Evolutionary conservation across 345 rosid species (phyloP).

Genomic region (Excoecaria cochinchinensis): DNA sequence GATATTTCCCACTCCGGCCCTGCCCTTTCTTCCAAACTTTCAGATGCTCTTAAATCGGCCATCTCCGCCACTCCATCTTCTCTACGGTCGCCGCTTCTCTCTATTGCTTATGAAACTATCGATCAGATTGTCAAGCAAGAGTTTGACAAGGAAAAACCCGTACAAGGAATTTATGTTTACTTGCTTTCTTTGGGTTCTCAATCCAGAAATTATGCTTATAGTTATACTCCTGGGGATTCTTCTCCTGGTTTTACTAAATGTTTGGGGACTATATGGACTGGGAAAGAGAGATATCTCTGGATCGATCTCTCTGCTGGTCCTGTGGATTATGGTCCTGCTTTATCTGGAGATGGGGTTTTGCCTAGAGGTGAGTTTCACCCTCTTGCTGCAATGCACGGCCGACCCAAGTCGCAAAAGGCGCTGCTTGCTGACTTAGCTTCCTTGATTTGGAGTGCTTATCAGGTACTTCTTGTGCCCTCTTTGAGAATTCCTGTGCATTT

Average conservation of each 20-base stretch:
- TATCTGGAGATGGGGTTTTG: slow-evolving; percentile 91
- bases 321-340: slow-evolving; percentile 87
- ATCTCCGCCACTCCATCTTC: slow-evolving; percentile 47
- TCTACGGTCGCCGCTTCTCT: slow-evolving; percentile 59
- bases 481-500: slow-evolving; percentile 84
- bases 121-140: slow-evolving; percentile 60
- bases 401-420: slow-evolving; percentile 82
- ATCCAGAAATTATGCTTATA: slow-evolving; percentile 65
- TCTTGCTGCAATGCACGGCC: slow-evolving; percentile 74
- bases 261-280: slow-evolving; percentile 83
- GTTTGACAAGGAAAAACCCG: slow-evolving; percentile 64
- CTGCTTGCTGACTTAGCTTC: slow-evolving; percentile 79
- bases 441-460: slow-evolving; percentile 80
- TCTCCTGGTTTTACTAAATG: slow-evolving; percentile 87
- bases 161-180: slow-evolving; percentile 68
- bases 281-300: slow-evolving; percentile 84
- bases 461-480: slow-evolving; percentile 89
- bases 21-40: slow-evolving; percentile 35
- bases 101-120: slow-evolving; percentile 49
- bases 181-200: slow-evolving; percentile 60
- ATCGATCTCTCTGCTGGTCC: slow-evolving; percentile 92
- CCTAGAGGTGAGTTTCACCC: slow-evolving; percentile 97
- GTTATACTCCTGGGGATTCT: slow-evolving; percentile 66
- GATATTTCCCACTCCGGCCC: slow-evolving; percentile 25
- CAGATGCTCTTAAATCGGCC: slow-evolving; percentile 41